Conservation (phyloP, 306 rosid species). For the Fragaria vesca region DNA sequence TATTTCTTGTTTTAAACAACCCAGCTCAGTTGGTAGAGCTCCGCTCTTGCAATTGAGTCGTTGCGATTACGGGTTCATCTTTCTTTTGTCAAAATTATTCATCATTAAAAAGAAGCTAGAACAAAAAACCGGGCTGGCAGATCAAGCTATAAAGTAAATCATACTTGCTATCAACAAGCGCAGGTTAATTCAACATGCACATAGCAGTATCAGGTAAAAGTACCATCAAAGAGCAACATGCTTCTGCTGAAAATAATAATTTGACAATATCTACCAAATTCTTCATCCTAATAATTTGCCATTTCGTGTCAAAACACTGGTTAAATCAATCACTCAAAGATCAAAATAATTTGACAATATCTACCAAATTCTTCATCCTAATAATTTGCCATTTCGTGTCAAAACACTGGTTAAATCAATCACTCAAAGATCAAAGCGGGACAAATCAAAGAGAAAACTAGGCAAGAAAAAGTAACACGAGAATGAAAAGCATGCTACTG, state of each 20-base stretch:
- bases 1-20: neutral
- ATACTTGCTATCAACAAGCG: neutral
- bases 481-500: constrained; percentile 4
- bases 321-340: neutral
- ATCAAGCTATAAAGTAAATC: neutral
- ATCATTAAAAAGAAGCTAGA: neutral
- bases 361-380: neutral
- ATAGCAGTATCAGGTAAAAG: neutral
- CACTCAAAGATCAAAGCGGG: neutral
- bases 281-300: neutral
- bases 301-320: neutral
- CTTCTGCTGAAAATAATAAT: neutral
- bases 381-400: neutral
- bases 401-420: neutral
- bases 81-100: neutral
- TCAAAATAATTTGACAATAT: neutral
- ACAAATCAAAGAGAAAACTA: neutral
- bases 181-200: neutral
- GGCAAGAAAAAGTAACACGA: neutral
- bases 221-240: neutral
- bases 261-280: neutral
- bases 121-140: neutral
- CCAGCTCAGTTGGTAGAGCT: no score
- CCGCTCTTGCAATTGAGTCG: no score
- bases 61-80: neutral